Base-by-base conservation (phyloP, 164 flowering plant genomes). In the Euptelea pleiosperma region DNA sequence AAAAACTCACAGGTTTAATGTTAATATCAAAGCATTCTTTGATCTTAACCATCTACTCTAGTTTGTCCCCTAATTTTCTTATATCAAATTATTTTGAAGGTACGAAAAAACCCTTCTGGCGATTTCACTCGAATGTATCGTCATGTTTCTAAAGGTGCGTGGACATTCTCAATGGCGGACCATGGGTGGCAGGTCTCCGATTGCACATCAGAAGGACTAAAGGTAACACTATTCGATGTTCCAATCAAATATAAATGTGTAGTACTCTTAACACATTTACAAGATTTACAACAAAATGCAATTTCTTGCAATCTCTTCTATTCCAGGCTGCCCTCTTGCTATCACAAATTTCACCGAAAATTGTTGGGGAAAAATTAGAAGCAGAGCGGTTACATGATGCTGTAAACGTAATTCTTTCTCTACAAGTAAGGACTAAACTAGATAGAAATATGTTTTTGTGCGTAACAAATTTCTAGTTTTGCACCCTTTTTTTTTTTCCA, bases 161-260 rank as follows among this genome's bases (percentile, higher is more conserved):
- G 98, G 98, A 79, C 96, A 19, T 91, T 91, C 67, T 88, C 98
- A 46, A 87, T 85, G 25, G 76, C 77, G 51, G 97, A 91, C 70
- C 85, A 87, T 58, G 87, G 93, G 29, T 91, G 96, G 97, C 86
- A 81, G 24, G 71, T 89, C 53, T 85, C 96, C 16, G 98, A 92
- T 47, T 87, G 96, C 71, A 87, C 98, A 1, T 82, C 93, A 1
- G 96, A 84, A 77, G 96, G 86, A 57, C 42, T 92, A 16, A 87
- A 81, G 73, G 98, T 91, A 62, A 57, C 15, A 45, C 11, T 52
- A n/a, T 19, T 2, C 41, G n/a, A 26, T 30, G 31, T n/a, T n/a
- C n/a, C n/a, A n/a, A 57, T 14, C n/a, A n/a, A n/a, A n/a, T n/a
- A n/a, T n/a, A n/a, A n/a, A n/a, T n/a, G n/a, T n/a, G n/a, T n/a